A percentile compares a stretch with the other conserved stretches of the same genome.
Evolutionary conservation across 2,329 filamentous ascomycete genomes (phyloP).

Genomic region (Ophidiomyces ophidiicola): DNA sequence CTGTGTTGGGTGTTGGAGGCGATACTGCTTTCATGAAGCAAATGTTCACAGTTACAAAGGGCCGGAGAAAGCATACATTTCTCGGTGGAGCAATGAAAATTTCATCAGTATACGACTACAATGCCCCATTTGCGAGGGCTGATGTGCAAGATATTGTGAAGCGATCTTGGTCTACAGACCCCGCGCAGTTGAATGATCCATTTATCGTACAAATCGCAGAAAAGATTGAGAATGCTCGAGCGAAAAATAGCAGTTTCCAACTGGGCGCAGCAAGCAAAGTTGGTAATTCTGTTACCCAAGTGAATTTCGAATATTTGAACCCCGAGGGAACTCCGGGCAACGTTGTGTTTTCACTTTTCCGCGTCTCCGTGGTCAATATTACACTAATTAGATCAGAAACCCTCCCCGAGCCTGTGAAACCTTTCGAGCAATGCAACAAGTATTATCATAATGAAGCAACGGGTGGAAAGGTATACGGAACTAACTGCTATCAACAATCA

Average conservation of each 20-base stretch:
- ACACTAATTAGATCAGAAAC: slow-evolving; percentile 13
- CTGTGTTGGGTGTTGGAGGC: slow-evolving; percentile 9
- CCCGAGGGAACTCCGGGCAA: background rate
- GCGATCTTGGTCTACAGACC: slow-evolving; percentile 12
- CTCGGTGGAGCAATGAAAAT: slow-evolving; percentile 8
- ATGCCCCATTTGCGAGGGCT: slow-evolving; percentile 8
- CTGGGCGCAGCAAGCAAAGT: slow-evolving; percentile 5
- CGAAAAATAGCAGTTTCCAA: slow-evolving; percentile 10
- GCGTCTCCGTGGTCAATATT: slow-evolving; percentile 12
- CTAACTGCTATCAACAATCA: slow-evolving; percentile 8
- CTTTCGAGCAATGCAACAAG: slow-evolving; percentile 8
- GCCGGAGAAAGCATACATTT: slow-evolving; percentile 11
- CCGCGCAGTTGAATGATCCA: slow-evolving; percentile 6
- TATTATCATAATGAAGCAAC: slow-evolving; percentile 12
- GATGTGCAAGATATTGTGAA: slow-evolving; percentile 12
- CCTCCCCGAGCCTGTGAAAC: slow-evolving; percentile 12
- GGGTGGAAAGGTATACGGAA: slow-evolving; percentile 10
- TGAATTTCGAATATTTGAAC: slow-evolving; percentile 12
- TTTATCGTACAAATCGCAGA: slow-evolving; percentile 9
- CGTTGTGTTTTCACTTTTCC: slow-evolving; percentile 10
- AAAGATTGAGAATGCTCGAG: slow-evolving; percentile 6
- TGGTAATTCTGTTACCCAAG: slow-evolving; percentile 9
- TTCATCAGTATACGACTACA: slow-evolving; percentile 10
- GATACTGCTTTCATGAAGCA: slow-evolving; percentile 13
- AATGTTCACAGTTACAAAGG: slow-evolving; percentile 13